Evolutionary conservation across 2,329 filamentous ascomycete species (phyloP).

Genomic region (Diaporthe sp.): DNA sequence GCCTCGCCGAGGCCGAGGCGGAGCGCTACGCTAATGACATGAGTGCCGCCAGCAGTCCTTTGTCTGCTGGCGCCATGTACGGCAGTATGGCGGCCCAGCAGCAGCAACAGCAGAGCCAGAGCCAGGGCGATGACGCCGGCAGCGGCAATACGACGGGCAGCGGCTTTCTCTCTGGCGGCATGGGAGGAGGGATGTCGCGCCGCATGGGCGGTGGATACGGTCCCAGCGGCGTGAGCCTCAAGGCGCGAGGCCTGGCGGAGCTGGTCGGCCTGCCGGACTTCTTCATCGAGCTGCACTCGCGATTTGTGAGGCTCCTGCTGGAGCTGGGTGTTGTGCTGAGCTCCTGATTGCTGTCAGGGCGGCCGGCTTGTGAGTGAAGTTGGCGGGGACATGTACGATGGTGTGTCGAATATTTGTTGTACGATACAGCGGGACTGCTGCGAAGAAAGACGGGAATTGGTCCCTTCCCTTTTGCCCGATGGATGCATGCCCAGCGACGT

Average conservation of each 20-base stretch:
- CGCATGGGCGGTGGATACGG: conserved; percentile 69
- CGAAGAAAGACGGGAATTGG: not conserved
- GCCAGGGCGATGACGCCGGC: conserved; percentile 27
- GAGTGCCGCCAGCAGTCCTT: conserved; percentile 46
- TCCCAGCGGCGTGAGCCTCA: conserved; percentile 61
- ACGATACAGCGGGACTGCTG: not conserved
- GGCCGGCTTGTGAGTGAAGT: too few species aligned
- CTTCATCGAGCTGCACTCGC: conserved; percentile 74
- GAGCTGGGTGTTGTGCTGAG: conserved; percentile 69
- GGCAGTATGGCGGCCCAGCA: conserved; percentile 49
- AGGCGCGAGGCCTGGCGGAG: conserved; percentile 73
- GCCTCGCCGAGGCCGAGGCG: conserved; percentile 72
- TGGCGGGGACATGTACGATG: not conserved
- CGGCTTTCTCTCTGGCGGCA: conserved; percentile 69
- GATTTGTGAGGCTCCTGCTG: conserved; percentile 73
- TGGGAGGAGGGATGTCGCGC: conserved; percentile 65
- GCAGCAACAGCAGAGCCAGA: conserved; percentile 45
- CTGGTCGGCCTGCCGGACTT: conserved; percentile 76
- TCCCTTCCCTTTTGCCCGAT: not conserved
- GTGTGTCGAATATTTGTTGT: conserved; percentile 12
- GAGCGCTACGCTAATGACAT: conserved; percentile 63
- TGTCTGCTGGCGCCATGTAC: conserved; percentile 56
- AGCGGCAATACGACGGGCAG: conserved; percentile 58
- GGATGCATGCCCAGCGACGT: not conserved
- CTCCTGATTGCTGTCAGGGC: conserved; percentile 50